Evolutionary conservation across 2,329 filamentous ascomycete species (phyloP).

Genomic region (Dryadomyces quercus-mongolicae): DNA sequence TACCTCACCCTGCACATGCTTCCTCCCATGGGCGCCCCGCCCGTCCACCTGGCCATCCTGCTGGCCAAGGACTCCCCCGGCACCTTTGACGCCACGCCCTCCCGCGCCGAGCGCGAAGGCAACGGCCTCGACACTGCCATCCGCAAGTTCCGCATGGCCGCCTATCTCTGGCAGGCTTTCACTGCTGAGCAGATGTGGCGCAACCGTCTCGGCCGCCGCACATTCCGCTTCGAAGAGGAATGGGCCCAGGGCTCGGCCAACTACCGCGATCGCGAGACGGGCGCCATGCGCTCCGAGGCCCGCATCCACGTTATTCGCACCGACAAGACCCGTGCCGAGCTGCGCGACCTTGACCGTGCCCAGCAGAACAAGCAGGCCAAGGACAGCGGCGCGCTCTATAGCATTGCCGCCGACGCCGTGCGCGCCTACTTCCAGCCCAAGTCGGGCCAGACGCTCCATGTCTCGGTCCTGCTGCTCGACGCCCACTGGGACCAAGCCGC

Average conservation of each 20-base stretch:
- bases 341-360: constrained; percentile 64
- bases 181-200: constrained; percentile 94
- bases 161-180: constrained; percentile 94
- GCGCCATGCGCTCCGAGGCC: constrained; percentile 77
- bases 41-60: constrained; percentile 79
- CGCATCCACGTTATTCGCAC: constrained; percentile 77
- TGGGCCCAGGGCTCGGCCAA: constrained; percentile 80
- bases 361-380: constrained; percentile 63
- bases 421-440: constrained; percentile 62
- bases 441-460: constrained; percentile 74
- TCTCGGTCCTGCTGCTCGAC: constrained; percentile 78
- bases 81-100: constrained; percentile 72
- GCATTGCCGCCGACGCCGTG: constrained; percentile 66
- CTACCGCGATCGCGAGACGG: constrained; percentile 56
- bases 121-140: constrained; percentile 72
- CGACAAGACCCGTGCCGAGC: constrained; percentile 73
- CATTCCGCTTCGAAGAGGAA: constrained; percentile 87
- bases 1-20: constrained; percentile 80
- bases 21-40: constrained; percentile 64
- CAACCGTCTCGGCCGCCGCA: constrained; percentile 72
- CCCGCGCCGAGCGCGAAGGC: constrained; percentile 64
- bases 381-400: constrained; percentile 62
- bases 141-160: constrained; percentile 86
- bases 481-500: constrained; percentile 69
- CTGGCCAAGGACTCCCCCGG: constrained; percentile 78